Conservation (phyloP, 805 yeast genomes). For the Pichia eremophila region DNA sequence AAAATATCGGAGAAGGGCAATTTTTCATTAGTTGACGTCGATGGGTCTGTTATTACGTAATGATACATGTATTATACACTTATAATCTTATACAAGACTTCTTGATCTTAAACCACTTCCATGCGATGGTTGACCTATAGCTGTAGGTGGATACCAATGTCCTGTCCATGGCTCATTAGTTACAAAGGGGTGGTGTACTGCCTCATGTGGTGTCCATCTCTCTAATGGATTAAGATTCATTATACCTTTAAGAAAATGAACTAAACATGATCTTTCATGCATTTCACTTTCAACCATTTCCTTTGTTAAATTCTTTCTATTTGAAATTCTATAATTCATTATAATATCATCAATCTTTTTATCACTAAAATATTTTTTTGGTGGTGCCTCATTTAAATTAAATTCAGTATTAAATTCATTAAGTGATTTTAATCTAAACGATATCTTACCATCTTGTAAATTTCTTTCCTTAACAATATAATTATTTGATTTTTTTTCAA, state of each 20-base stretch:
- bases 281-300: constrained; percentile 47
- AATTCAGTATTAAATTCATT: constrained; percentile 45
- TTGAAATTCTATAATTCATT: constrained; percentile 62
- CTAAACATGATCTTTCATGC: constrained; percentile 57
- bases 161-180: constrained; percentile 49
- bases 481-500: constrained; percentile 74
- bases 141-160: constrained; percentile 40
- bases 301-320: constrained; percentile 8
- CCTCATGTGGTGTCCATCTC: constrained; percentile 96
- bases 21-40: no score
- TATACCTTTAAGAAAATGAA: constrained; percentile 71
- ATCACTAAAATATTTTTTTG: constrained; percentile 70
- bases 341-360: constrained; percentile 63
- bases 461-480: constrained; percentile 35
- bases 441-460: constrained; percentile 18
- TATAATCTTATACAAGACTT: constrained; percentile 1
- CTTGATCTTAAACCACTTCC: background rate
- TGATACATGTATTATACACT: background rate
- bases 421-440: constrained; percentile 27
- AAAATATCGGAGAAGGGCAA: no score
- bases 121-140: constrained; percentile 1
- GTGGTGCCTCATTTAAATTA: constrained; percentile 58
- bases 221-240: constrained; percentile 84
- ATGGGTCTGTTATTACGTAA: no score
- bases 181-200: constrained; percentile 82